Percentiles rank a stretch among this genome's conserved stretches.
These are phyloP conservation scores for Fomitopsis serialis DNA, from an alignment of 768 basidiomycete species.

Conservation along the genomic window DNA sequence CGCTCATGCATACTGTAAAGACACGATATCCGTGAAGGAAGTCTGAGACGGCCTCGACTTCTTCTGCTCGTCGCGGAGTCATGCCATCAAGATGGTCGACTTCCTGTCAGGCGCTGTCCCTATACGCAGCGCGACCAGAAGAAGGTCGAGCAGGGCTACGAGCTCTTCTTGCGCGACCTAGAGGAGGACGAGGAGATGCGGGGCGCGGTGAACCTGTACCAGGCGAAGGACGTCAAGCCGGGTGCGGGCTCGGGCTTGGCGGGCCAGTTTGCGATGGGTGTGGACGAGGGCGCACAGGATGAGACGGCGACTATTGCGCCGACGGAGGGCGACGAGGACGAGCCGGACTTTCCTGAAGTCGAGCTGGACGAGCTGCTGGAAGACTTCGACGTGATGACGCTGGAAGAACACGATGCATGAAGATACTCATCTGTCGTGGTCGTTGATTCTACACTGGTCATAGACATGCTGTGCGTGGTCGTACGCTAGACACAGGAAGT, in stretches of 20 bases:
- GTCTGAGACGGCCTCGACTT: constrained; percentile 95
- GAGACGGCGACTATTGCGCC: constrained; percentile 70
- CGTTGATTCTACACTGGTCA: no score
- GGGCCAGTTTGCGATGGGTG: constrained; percentile 60
- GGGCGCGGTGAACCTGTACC: constrained; percentile 82
- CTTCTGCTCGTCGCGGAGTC: constrained; percentile 87
- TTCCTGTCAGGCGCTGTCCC: constrained; percentile 78
- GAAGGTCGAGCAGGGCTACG: constrained; percentile 97
- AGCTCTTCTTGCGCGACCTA: constrained; percentile 87
- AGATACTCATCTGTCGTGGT: no score
- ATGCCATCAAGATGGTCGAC: constrained; percentile 95
- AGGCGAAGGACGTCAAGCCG: constrained; percentile 53
- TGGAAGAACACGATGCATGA: constrained; percentile 36
- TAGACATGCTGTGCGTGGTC: no score
- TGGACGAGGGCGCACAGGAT: constrained; percentile 46
- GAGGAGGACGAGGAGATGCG: constrained; percentile 95
- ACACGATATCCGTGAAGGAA: constrained; percentile 91
- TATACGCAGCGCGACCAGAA: constrained; percentile 77
- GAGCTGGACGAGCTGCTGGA: constrained; percentile 83
- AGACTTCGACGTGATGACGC: constrained; percentile 87
- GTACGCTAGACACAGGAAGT: no score
- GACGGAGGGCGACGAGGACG: constrained; percentile 74
- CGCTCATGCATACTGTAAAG: constrained; percentile 92
- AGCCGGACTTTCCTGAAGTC: constrained; percentile 86
- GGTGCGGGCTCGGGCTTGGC: constrained; percentile 34